Evolutionary conservation across 192 early-diverging fungal species (phyloP).

Genomic region (Coemansia sp.): DNA sequence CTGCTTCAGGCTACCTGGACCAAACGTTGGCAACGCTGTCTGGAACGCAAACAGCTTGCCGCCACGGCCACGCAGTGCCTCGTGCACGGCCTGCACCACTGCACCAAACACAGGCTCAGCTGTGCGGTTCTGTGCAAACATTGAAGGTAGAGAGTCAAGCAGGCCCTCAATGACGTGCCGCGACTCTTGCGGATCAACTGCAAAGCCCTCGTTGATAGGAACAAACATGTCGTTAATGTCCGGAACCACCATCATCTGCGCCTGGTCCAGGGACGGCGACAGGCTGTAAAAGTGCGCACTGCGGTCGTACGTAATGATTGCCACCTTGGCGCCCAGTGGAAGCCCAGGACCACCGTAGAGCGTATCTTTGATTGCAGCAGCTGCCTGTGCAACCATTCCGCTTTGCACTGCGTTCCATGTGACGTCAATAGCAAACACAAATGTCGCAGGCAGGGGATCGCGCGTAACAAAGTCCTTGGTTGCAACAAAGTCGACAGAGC

Average conservation of each 20-base stretch:
- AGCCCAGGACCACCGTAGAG: slow-evolving; percentile 64
- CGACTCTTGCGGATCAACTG: slow-evolving; percentile 84
- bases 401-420: slow-evolving; percentile 82
- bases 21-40: slow-evolving; percentile 79
- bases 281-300: slow-evolving; percentile 95
- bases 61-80: slow-evolving; percentile 74
- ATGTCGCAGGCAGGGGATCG: slow-evolving; percentile 65
- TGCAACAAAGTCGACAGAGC: slow-evolving; percentile 89
- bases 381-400: slow-evolving; percentile 73
- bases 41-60: slow-evolving; percentile 92
- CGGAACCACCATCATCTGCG: slow-evolving; percentile 92
- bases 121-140: slow-evolving; percentile 78
- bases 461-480: slow-evolving; percentile 67
- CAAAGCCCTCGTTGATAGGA: slow-evolving; percentile 85
- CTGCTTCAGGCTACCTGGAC: slow-evolving; percentile 82
- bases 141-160: slow-evolving; percentile 73
- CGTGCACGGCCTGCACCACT: slow-evolving; percentile 69
- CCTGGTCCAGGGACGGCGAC: slow-evolving; percentile 74
- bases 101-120: slow-evolving; percentile 80
- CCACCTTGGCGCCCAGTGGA: slow-evolving; percentile 65
- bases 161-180: slow-evolving; percentile 76
- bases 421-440: slow-evolving; percentile 95
- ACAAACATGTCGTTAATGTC: slow-evolving; percentile 94
- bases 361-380: slow-evolving; percentile 64
- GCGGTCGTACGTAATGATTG: slow-evolving; percentile 88